These are phyloP conservation scores for Penicillium sp. DNA, from an alignment of 2,329 filamentous ascomycete species.

Conservation along the genomic window DNA sequence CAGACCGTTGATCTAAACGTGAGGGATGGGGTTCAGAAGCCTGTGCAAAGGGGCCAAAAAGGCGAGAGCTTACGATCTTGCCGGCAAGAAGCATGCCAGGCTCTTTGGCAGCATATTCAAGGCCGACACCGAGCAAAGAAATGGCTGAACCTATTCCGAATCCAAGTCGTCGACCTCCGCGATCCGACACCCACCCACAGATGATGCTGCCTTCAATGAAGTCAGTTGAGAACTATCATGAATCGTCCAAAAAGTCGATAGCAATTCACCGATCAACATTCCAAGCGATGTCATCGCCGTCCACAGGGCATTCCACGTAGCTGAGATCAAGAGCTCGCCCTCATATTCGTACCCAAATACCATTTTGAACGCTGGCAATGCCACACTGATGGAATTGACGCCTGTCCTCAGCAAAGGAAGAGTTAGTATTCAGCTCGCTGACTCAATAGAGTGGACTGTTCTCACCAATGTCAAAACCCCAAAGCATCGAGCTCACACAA, in stretches of 20 bases:
- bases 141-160: background rate
- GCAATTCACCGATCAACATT: constrained; percentile 4
- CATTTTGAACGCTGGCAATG: background rate
- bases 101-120: background rate
- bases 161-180: background rate
- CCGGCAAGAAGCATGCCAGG: background rate
- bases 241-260: background rate
- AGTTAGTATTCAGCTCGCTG: background rate
- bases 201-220: background rate
- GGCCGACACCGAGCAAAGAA: background rate
- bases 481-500: background rate
- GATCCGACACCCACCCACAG: background rate
- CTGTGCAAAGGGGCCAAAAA: background rate
- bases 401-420: background rate
- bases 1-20: background rate
- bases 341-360: constrained; percentile 14
- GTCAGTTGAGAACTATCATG: background rate
- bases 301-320: constrained; percentile 19
- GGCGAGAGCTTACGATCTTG: background rate
- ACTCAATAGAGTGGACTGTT: background rate
- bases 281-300: constrained; percentile 20
- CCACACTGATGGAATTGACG: background rate
- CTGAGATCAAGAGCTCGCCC: constrained; percentile 16
- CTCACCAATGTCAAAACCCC: background rate
- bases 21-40: background rate